Base-by-base conservation (phyloP, 352 stramenopile genomes). In the Globisporangium mamillatum region DNA sequence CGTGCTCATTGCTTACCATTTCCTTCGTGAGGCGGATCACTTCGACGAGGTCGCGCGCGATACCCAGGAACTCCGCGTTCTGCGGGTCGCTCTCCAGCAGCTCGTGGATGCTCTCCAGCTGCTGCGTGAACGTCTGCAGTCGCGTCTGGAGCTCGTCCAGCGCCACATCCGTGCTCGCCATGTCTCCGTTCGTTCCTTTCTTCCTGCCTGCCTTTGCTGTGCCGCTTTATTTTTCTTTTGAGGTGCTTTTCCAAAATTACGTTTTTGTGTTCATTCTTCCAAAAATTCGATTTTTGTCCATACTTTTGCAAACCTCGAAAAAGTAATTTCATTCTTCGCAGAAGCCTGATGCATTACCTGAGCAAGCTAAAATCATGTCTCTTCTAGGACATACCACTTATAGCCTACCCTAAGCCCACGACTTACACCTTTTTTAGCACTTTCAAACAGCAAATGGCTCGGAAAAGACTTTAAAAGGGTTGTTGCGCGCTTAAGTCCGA, bases 11-110 rank as follows among this genome's bases (percentile, higher is more conserved):
- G 36, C 63, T 20, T 60, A 93, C 84, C 84, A 88, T 90, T 75
- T 93, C 84, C 64, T 91, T 88, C 27, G 88, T 95, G 60, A 95
- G 81, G n/a, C 78, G 81, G 64, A 95, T 93, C 60, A 95, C 88
- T 65, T 95, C 88, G 22, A 91, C 78, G 29, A 95, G 83, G 66
- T 95, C 88, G 48, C 82, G 78, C 12, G 88, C 82, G 77, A 95
- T 94, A 36, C 72, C 73, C 57, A 93, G 67, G 65, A 89, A 93
- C 79, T 95, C 88, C 38, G 29, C 61, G 46, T 95, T 95, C 32
- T 80, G 76, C 27, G 85, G 72, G 36, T 95, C 88, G 34, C 68
- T 81, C 67, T 90, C 79, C 50, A 95, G 73, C 58, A 95, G 77
- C 76, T 89, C 72, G 46, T 93, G 78, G 71, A 95, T 93, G 78